phyloP scores from a whole-genome alignment of 192 early-diverging fungal genomes.

The Linnemannia schmuckeri region DNA sequence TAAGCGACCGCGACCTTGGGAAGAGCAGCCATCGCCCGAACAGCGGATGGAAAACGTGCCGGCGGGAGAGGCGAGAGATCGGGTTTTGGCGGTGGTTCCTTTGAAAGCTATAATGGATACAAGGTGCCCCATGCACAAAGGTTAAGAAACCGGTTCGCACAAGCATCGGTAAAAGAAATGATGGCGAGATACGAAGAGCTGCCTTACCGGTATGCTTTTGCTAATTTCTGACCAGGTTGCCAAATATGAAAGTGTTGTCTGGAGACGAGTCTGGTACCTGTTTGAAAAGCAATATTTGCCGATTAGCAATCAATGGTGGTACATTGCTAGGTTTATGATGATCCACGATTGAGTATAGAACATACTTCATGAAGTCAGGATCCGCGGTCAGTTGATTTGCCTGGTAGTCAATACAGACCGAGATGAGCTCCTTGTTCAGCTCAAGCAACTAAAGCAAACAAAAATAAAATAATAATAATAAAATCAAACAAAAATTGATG shows the following conservation, averaged over 20 bases:
- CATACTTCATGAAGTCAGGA: constrained; percentile 41
- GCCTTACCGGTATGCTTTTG: constrained; percentile 39
- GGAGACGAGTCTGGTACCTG: constrained; percentile 47
- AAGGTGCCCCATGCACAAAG: neutral
- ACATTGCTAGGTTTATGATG: neutral
- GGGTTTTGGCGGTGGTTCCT: constrained; percentile 47
- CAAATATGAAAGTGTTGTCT: constrained; percentile 42
- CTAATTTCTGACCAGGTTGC: constrained; percentile 51
- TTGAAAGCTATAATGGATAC: constrained; percentile 20
- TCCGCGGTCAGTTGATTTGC: constrained; percentile 20
- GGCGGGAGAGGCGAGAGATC: constrained; percentile 50
- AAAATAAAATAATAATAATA: neutral
- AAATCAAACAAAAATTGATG: neutral
- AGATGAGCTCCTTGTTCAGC: constrained; percentile 47
- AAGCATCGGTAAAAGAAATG: neutral
- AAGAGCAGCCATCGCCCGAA: constrained; percentile 38
- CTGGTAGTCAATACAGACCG: constrained; percentile 53
- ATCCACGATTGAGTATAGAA: neutral
- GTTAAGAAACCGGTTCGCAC: neutral
- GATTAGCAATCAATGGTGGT: neutral
- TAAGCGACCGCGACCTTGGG: constrained; percentile 47
- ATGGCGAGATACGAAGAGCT: neutral
- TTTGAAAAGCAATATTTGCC: neutral
- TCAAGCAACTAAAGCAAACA: constrained; percentile 24
- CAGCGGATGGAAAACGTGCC: constrained; percentile 49